Evolutionary conservation across 306 rosid genomes (phyloP).

Genomic region (Gastrolobium bilobum): DNA sequence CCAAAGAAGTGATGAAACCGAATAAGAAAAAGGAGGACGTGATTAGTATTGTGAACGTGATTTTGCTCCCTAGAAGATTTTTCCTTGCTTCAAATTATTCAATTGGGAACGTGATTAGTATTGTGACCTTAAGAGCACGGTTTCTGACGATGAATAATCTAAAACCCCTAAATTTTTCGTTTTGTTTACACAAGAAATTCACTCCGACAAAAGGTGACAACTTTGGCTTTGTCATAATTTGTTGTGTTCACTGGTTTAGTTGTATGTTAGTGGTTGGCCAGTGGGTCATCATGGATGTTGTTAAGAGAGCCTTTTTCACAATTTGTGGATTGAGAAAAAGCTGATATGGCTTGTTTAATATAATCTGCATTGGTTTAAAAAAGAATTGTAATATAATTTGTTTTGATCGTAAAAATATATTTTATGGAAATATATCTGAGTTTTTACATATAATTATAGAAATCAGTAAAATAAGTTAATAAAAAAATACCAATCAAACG

Average conservation of each 20-base stretch:
- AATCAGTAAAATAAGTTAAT: no score
- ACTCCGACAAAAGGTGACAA: not conserved
- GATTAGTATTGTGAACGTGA: slow-evolving; percentile 50
- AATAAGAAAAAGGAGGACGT: slow-evolving; percentile 42
- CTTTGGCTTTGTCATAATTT: not conserved
- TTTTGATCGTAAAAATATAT: no score
- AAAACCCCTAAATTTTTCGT: slow-evolving; percentile 24
- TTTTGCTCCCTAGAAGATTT: not conserved
- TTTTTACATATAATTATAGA: no score
- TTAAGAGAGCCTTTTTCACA: no score
- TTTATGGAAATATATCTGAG: no score
- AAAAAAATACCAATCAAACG: no score
- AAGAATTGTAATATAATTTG: no score
- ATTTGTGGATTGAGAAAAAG: no score
- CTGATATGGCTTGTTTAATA: no score
- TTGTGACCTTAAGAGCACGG: no score
- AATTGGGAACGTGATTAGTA: not conserved
- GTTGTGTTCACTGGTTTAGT: slow-evolving; percentile 8
- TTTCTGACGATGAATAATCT: not conserved
- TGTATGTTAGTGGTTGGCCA: not conserved
- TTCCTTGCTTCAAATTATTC: not conserved
- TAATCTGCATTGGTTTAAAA: no score
- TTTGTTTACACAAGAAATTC: not conserved
- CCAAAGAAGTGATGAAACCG: slow-evolving; percentile 7
- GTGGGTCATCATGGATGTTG: no score